These are phyloP conservation scores for Colletotrichum spaethianum DNA, from an alignment of 2,329 filamentous ascomycete species.

Conservation along the genomic window DNA sequence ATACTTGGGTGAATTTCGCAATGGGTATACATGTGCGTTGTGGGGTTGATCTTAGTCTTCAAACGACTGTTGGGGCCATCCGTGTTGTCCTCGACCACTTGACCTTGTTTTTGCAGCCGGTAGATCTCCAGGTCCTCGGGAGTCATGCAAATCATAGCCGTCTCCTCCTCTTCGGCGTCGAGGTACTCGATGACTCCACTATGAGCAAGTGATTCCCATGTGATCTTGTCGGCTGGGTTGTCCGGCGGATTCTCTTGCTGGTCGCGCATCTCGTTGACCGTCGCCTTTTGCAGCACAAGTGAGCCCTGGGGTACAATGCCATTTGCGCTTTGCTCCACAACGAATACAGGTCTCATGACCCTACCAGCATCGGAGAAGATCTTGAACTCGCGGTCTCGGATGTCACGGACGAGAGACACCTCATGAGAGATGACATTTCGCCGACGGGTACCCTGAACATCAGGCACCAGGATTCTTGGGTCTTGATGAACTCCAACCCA, in stretches of 20 bases:
- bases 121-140: slow-evolving; percentile 92
- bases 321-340: slow-evolving; percentile 78
- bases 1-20: slow-evolving; percentile 99
- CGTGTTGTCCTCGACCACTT: slow-evolving; percentile 69
- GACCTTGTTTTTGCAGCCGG: slow-evolving; percentile 77
- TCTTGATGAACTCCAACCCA: slow-evolving; percentile 98
- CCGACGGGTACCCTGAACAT: slow-evolving; percentile 83
- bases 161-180: slow-evolving; percentile 98
- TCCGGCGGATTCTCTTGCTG: slow-evolving; percentile 77
- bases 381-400: slow-evolving; percentile 97
- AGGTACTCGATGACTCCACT: slow-evolving; percentile 94
- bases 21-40: slow-evolving; percentile 94
- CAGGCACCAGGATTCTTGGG: slow-evolving; percentile 85
- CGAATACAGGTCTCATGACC: slow-evolving; percentile 93
- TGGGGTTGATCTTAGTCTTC: slow-evolving; percentile 88
- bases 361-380: slow-evolving; percentile 98
- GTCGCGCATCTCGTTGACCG: slow-evolving; percentile 81
- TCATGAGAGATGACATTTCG: slow-evolving; percentile 90
- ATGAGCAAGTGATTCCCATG: slow-evolving; percentile 89
- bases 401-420: slow-evolving; percentile 95
- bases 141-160: slow-evolving; percentile 99
- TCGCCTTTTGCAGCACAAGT: slow-evolving; percentile 87
- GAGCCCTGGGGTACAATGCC: slow-evolving; percentile 84
- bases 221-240: slow-evolving; percentile 76
- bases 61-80: slow-evolving; percentile 86